These are phyloP conservation scores for Debaryomyces hansenii DNA, from an alignment of 805 yeast genomes.

Conservation along the genomic window DNA sequence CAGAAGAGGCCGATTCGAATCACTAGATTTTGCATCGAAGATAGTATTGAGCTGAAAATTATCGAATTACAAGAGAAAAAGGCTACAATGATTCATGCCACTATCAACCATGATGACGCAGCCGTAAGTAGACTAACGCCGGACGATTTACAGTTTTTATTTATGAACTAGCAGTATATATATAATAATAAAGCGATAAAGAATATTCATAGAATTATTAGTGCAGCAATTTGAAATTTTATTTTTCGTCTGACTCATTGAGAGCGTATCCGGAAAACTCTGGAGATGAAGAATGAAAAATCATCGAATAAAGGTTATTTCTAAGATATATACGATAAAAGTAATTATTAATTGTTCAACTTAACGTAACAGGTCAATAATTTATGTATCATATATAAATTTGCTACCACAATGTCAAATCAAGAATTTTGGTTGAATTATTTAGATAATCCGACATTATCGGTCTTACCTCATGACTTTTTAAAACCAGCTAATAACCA, in stretches of 20 bases:
- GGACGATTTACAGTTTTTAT: conserved; percentile 91
- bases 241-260: neutral
- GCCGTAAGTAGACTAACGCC: conserved; percentile 90
- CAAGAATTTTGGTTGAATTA: conserved; percentile 55
- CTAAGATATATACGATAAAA: neutral
- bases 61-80: conserved; percentile 95
- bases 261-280: neutral
- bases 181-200: neutral
- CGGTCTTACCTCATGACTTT: conserved; percentile 86
- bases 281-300: neutral
- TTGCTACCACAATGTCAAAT: conserved; percentile 15
- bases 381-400: neutral
- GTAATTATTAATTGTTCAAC: neutral
- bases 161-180: conserved; percentile 57
- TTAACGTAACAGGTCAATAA: neutral
- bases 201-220: neutral
- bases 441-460: conserved; percentile 78
- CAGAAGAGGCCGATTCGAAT: conserved; percentile 93
- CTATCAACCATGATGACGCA: conserved; percentile 87
- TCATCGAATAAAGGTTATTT: neutral
- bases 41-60: conserved; percentile 93
- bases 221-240: neutral
- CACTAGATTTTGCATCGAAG: conserved; percentile 91
- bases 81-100: conserved; percentile 97
- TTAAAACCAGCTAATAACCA: conserved; percentile 72